These are phyloP conservation scores for Drosera spatulata DNA, from an alignment of 179 eudicot species.

Conservation along the genomic window DNA sequence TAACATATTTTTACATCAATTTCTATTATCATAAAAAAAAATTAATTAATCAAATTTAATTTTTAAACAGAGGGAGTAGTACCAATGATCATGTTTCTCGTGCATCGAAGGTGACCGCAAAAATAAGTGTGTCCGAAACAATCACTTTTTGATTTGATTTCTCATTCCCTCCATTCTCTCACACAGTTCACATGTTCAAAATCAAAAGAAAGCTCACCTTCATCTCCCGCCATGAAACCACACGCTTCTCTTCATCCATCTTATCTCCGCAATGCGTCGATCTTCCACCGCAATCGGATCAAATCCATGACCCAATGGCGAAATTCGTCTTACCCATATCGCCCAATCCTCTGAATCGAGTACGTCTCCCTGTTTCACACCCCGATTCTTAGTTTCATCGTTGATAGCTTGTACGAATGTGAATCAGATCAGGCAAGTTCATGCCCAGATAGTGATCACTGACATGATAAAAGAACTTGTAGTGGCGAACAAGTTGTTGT, in stretches of 20 bases:
- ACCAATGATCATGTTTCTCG: too few species aligned
- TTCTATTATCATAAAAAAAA: too few species aligned
- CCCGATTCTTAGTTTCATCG: slow-evolving; percentile 17
- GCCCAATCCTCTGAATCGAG: slow-evolving; percentile 7
- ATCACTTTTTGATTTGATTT: too few species aligned
- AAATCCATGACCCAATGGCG: background rate
- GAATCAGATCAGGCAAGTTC: slow-evolving; percentile 23
- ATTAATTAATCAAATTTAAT: too few species aligned
- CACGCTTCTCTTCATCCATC: slow-evolving; percentile 5
- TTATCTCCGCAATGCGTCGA: slow-evolving; percentile 5
- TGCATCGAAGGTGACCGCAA: too few species aligned
- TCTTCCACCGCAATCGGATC: slow-evolving; percentile 2
- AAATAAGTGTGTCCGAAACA: too few species aligned
- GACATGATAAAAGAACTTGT: slow-evolving; percentile 19
- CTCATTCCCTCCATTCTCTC: background rate
- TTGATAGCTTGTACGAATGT: slow-evolving; percentile 24
- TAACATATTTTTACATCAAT: too few species aligned
- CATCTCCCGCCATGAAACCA: slow-evolving; percentile 3
- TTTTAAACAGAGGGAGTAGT: too few species aligned
- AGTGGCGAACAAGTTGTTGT: slow-evolving; percentile 28
- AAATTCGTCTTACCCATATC: slow-evolving; percentile 4
- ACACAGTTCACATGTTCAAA: slow-evolving; percentile 10
- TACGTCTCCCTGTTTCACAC: slow-evolving; percentile 9
- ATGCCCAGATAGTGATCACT: slow-evolving; percentile 23
- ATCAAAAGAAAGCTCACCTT: background rate